Base-by-base conservation (phyloP, 208 protist species). In the Trypanosoma melophagium region DNA sequence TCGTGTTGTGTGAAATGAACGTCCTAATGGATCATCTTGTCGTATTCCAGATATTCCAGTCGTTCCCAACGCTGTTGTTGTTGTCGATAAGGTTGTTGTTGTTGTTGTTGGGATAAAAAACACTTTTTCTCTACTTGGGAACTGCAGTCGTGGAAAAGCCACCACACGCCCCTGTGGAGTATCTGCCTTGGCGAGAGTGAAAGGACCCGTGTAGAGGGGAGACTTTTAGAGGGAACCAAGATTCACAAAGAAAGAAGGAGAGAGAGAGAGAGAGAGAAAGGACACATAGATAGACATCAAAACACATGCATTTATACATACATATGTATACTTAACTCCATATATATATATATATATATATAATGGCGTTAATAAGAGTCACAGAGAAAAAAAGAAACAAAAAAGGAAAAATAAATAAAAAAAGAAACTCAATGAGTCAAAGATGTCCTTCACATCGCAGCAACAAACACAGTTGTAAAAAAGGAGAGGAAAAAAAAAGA, bases 121-220 rank as follows among this genome's bases (percentile, higher is more conserved):
- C 35, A 75, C 70, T 1, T 68, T 42, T 25, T 77, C 71, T 7
- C 47, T 47, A 49, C 82, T 87, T 13, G 82, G 55, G 51, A 87
- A 80, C 10, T 42, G 57, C 19, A 84, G 21, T 38, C 22, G 45
- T 7, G 82, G 79, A 62, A 75, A 79, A 3, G 79, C 71, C 16
- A 75, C 76, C 2, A 81, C 59, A 3, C 75, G 55, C 5, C 84
- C 52, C 10, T 77, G 65, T 38, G 14, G 45, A 41, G 52, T 51
- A 13, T 19, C n/a, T 10, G 24, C 45, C 3, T 44, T 49, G 7
- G 40, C 40, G 16, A 79, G 13, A 24, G 54, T 70, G 3, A 77
- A 66, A 35, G 56, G 61, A 49, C 60, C 53, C 2, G 28, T 47
- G 66, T 79, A 79, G 19, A 77, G 52, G 21, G 56, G 21, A 12